Evolutionary conservation across 768 basidiomycete species (phyloP).

Genomic region (Austroboletus festivus): DNA sequence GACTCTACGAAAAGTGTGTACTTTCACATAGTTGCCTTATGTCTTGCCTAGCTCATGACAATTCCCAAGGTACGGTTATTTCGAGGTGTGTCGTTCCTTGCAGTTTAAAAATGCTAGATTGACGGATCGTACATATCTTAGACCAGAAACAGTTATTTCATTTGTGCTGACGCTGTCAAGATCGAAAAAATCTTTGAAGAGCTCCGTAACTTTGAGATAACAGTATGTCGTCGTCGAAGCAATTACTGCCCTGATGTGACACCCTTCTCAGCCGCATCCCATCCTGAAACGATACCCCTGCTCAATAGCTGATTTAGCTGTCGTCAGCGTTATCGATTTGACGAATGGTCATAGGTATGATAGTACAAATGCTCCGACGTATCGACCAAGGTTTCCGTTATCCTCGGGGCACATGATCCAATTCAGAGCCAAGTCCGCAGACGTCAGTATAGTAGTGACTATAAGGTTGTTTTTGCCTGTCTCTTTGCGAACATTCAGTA

Average conservation of each 20-base stretch:
- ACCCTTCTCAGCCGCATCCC: conserved; percentile 16
- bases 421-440: conserved; percentile 51
- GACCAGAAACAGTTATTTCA: conserved; percentile 83
- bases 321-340: conserved; percentile 69
- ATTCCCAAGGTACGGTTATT: conserved; percentile 65
- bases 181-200: conserved; percentile 67
- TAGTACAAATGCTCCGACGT: conserved; percentile 65
- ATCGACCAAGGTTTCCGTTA: conserved; percentile 58
- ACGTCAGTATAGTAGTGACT: conserved; percentile 61
- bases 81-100: conserved; percentile 46
- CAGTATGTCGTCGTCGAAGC: conserved; percentile 19
- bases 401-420: conserved; percentile 87
- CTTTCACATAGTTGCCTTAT: background rate
- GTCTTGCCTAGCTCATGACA: background rate
- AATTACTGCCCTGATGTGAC: background rate
- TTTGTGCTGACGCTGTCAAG: conserved; percentile 63
- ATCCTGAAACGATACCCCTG: conserved; percentile 49
- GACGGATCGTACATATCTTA: conserved; percentile 29
- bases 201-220: conserved; percentile 56
- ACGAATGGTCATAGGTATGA: conserved; percentile 66
- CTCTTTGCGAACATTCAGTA: background rate
- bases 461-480: conserved; percentile 46
- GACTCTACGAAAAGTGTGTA: conserved; percentile 57
- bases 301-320: conserved; percentile 54
- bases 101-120: background rate